A percentile compares a stretch with the other conserved stretches of the same genome.
phyloP scores from a whole-genome alignment of 139 green algal species.

The Tetraselmis striata region DNA sequence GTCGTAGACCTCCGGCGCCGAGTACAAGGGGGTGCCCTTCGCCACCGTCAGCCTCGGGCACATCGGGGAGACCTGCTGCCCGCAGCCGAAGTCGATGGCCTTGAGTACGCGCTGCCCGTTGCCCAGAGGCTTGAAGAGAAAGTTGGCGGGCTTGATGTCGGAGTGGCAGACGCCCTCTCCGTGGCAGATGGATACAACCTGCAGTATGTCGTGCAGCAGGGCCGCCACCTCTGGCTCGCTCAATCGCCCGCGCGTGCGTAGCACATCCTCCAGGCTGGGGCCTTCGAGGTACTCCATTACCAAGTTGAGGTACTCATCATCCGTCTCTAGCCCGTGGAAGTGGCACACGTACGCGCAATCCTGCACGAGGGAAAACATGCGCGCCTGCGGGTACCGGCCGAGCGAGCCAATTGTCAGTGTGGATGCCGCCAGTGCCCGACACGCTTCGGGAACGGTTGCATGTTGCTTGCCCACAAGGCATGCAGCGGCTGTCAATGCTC shows the following conservation, averaged over 20 bases:
- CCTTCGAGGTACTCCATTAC: background rate
- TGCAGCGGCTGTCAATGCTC: too few relatives aligned
- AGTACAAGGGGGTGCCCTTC: slow-evolving; percentile 4
- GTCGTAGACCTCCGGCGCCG: slow-evolving; percentile 3
- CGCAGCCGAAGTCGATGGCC: background rate
- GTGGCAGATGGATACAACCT: background rate
- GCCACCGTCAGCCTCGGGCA: background rate
- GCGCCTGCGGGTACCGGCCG: background rate
- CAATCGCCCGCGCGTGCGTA: background rate
- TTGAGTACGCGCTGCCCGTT: background rate
- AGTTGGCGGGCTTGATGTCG: background rate
- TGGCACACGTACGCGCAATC: background rate
- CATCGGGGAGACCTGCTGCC: background rate
- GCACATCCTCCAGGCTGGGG: background rate
- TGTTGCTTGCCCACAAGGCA: too few relatives aligned
- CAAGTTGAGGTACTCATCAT: background rate
- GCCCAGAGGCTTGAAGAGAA: background rate
- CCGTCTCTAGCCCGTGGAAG: background rate
- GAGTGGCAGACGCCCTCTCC: background rate
- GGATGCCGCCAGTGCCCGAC: too few relatives aligned
- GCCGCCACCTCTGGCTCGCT: background rate
- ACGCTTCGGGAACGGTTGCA: too few relatives aligned
- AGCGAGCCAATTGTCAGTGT: too few relatives aligned
- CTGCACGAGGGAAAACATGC: background rate
- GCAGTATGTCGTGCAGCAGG: background rate